Percentiles rank a stretch among this genome's conserved stretches.
Evolutionary conservation across 805 yeast genomes (phyloP).

Genomic region (Pichia deserticola): DNA sequence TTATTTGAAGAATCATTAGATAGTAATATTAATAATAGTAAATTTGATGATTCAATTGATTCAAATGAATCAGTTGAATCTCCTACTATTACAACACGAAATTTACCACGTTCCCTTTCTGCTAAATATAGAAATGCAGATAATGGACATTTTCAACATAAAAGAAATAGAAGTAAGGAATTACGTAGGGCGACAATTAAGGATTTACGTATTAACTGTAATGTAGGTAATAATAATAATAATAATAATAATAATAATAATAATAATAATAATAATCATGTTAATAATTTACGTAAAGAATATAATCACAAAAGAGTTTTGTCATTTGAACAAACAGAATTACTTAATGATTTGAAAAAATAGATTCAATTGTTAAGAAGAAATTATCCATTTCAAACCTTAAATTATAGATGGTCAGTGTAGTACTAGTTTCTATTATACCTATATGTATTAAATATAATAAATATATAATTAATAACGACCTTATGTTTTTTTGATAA

Average conservation of each 20-base stretch:
- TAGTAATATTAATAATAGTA: background rate
- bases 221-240: background rate
- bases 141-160: background rate
- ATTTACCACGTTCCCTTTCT: background rate
- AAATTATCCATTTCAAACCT: too few relatives aligned
- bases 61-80: background rate
- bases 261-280: background rate
- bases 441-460: too few relatives aligned
- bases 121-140: background rate
- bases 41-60: background rate
- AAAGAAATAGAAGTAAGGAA: background rate
- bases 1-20: too few relatives aligned
- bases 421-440: too few relatives aligned
- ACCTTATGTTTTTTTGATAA: too few relatives aligned
- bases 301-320: slow-evolving; percentile 28
- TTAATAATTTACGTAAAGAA: background rate
- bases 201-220: background rate
- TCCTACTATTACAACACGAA: background rate
- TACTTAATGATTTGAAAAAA: slow-evolving; percentile 38
- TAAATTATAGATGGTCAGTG: too few relatives aligned
- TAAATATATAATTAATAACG: too few relatives aligned
- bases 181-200: background rate
- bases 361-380: background rate
- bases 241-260: background rate
- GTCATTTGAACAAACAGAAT: slow-evolving; percentile 47